These are phyloP conservation scores for Triticum urartu DNA, from an alignment of 176 grass and related monocot genomes.

Conservation along the genomic window DNA sequence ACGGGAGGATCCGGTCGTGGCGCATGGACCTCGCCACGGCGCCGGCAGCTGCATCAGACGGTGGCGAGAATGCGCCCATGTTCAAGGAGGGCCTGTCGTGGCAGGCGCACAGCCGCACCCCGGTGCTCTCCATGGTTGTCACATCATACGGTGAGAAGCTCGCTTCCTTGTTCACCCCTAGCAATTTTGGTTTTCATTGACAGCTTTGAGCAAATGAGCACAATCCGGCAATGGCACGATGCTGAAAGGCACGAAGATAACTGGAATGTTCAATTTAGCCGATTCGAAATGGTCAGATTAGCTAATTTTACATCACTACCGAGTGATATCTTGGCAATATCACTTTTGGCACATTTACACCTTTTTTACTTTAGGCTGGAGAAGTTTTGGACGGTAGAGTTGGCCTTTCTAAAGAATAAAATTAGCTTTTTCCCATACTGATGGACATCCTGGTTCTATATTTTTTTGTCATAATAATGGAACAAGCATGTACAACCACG, in stretches of 20 bases:
- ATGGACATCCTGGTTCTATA: not conserved
- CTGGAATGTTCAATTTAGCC: not conserved
- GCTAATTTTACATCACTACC: not conserved
- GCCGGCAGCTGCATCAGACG: not conserved
- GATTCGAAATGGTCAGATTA: not conserved
- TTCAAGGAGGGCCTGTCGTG: conserved; percentile 72
- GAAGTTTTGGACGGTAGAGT: conserved; percentile 12
- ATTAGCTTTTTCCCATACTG: not conserved
- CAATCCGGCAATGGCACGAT: not conserved
- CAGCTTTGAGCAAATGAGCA: not conserved
- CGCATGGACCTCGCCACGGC: conserved; percentile 37
- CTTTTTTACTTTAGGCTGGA: conserved; percentile 27
- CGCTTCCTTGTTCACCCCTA: not conserved
- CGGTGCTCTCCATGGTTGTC: conserved; percentile 78
- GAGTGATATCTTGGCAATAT: not conserved
- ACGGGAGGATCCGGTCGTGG: conserved; percentile 84
- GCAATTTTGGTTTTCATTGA: not conserved
- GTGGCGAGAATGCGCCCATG: conserved; percentile 1
- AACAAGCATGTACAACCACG: not conserved
- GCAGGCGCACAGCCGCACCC: conserved; percentile 58
- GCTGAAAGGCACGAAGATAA: not conserved
- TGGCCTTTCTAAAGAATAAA: not conserved
- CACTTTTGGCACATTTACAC: not conserved
- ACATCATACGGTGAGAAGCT: conserved; percentile 61
- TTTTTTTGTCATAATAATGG: not conserved